Base-by-base conservation (phyloP, 169 alveolate species). In the Plasmodium vinckei region DNA sequence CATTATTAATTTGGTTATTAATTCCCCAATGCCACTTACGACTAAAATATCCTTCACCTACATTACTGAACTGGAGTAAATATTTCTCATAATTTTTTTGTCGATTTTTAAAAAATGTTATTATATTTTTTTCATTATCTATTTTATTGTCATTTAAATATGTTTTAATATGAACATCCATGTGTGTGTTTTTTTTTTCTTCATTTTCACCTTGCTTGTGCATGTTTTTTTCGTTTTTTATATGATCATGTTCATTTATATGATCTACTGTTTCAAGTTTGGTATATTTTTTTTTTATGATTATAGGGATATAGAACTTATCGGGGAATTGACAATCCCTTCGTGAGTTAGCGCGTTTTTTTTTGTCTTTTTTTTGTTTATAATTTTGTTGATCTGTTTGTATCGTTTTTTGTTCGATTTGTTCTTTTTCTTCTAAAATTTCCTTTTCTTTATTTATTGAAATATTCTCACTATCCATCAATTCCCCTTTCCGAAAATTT, bases 261-360 rank as follows among this genome's bases (percentile, higher is more conserved):
- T 39, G 27, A 25, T 72, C 33, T 1, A 53, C 15, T 59, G 7
- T 56, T 19, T 23, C 15, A 12, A 12, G 39, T 39, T 53, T 12
- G 6, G 46, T 64, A 49, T 56, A 13, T 17, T 23, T 53, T 56
- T 47, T 67, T 42, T 44, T 57, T 68, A 82, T 82, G 39, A 86
- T 70, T 56, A 86, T 23, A 25, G 91, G 91, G 77, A 86, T 86
- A 64, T 86, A 86, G 17, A 70, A 86, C 19, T 57, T 47, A 33
- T 86, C 91, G 91, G 91, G 91, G 91, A 71, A 86, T 70, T 86
- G 91, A 86, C 75, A 53, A 86, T 86, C 91, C 91, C 91, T 70
- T 65, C n/a, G 72, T 33, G 87, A 13, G 17, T 63, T 21, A 27
- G 70, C 15, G 2, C 19, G 15, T 5, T 27, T 21, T 7, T 13